These are phyloP conservation scores for Trichoderma lentiforme DNA, from an alignment of 2,329 filamentous ascomycete genomes.

Conservation along the genomic window DNA sequence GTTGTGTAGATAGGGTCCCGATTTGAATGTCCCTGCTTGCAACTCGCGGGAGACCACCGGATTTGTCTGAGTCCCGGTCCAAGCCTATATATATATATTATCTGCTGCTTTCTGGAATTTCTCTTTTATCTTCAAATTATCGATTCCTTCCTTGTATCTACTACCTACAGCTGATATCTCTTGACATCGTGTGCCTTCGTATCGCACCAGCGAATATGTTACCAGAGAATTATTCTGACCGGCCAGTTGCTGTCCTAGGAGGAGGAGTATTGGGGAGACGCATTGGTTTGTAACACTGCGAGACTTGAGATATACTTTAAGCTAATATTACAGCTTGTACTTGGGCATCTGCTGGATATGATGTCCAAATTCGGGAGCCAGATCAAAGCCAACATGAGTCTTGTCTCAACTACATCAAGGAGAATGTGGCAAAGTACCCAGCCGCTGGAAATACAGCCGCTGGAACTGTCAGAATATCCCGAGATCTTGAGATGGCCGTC, in stretches of 20 bases:
- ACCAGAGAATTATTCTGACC: neutral
- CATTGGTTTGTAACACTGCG: neutral
- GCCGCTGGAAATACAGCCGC: neutral
- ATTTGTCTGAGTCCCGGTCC: neutral
- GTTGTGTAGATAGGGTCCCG: neutral
- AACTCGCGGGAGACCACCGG: neutral
- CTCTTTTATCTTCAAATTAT: neutral
- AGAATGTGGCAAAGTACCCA: neutral
- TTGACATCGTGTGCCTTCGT: neutral
- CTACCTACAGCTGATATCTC: neutral
- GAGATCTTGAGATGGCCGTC: neutral
- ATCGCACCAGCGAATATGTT: neutral
- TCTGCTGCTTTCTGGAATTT: neutral
- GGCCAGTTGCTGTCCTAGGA: neutral
- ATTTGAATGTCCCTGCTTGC: neutral
- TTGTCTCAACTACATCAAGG: neutral
- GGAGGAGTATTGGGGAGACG: neutral
- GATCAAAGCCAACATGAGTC: neutral
- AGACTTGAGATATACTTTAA: neutral
- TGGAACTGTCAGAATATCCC: neutral
- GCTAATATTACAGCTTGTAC: neutral
- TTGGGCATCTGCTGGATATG: slow-evolving; percentile 2
- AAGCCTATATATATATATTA: neutral
- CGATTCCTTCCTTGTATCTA: neutral
- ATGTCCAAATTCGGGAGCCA: neutral